Base-by-base conservation (phyloP, 2,329 filamentous ascomycete genomes). In the Ramichloridium luteum region DNA sequence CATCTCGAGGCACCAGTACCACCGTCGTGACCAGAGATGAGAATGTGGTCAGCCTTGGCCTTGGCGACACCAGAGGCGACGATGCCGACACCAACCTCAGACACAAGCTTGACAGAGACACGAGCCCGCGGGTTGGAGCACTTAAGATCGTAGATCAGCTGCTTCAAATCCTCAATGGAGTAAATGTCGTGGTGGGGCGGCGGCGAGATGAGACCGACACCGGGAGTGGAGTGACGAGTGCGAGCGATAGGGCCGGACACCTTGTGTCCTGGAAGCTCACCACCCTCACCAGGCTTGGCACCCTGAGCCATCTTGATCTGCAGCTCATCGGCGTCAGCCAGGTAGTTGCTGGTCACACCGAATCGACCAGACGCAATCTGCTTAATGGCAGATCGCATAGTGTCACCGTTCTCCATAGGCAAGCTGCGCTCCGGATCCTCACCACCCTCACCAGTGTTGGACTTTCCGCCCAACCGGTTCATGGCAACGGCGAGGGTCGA, bases 301-400 rank as follows among this genome's bases (percentile, higher is more conserved):
- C 88, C 88, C 62, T 96, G 88, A 6, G 88, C 88, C 88, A 96
- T 96, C 73, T 96, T 96, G 64, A 96, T 96, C 60, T 96, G 88
- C 27, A 96, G 68, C 62, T 96, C 86, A 52, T 96, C 88, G 12
- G 88, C 83, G 57, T 96, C 88, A 30, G 86, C 84, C 11, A 96
- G 74, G 56, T 94, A 96, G 55, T 84, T 82, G 37, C 83, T 90
- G 2, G 88, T 96, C 40, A 94, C 88, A 67, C 88, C 88, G 51
- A 96, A 96, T 51, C 88, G 81, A 41, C 88, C 88, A 27, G 85
- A 93, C 27, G 88, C 88, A 50, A 96, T 82, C 64, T 96, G 88
- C 65, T 96, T 96, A 61, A 96, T 96, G 31, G 88, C 82, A 45
- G 86, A 94, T 38, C 88, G 77, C 84, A 94, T 94, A 3, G 85